Evolutionary conservation across 2,329 filamentous ascomycete species (phyloP), one percentile per base, ranked within the genome.

Genomic region (Colletotrichum orchidophilum): DNA sequence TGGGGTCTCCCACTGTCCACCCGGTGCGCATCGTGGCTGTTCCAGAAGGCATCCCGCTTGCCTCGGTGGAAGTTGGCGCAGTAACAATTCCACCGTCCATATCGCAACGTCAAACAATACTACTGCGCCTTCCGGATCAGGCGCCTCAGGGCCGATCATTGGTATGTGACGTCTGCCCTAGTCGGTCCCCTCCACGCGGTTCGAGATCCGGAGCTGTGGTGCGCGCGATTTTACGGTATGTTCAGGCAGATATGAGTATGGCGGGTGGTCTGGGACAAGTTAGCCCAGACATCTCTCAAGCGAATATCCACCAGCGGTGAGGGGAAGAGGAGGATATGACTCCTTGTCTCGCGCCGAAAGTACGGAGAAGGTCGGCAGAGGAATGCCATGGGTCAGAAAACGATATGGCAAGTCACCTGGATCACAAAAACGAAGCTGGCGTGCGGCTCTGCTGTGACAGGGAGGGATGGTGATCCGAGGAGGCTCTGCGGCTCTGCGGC

Each of bases 401-500:
- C 27, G 62, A 35, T n/a, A 29, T 5, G 49, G 13, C 26, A n/a
- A 49, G n/a, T 54, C 18, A 46, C 35, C 29, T 5, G n/a, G 13
- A 7, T 9, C 15, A 18, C 5, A 24, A 9, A 18, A n/a, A 35
- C 13, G 57, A n/a, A 33, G 57, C 6, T 18, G 18, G 31, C 12
- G 21, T 68, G 65, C 59, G 65, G 60, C 60, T 68, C 59, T n/a
- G n/a, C n/a, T n/a, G n/a, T n/a, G n/a, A n/a, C n/a, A n/a, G n/a
- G n/a, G n/a, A n/a, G n/a, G n/a, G n/a, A n/a, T n/a, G n/a, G n/a
- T n/a, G n/a, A n/a, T 63, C 35, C 15, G 24, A 21, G 21, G 46
- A 27, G 64, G 59, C 21, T 27, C 29, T 62, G 65, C 29, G 50
- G 58, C 66, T 69, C 66, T 64, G 52, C 66, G 60, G 27, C 12